A percentile compares a stretch with the other conserved stretches of the same genome.
Evolutionary conservation across 306 rosid species (phyloP).

Genomic region (Acacia acuminata): DNA sequence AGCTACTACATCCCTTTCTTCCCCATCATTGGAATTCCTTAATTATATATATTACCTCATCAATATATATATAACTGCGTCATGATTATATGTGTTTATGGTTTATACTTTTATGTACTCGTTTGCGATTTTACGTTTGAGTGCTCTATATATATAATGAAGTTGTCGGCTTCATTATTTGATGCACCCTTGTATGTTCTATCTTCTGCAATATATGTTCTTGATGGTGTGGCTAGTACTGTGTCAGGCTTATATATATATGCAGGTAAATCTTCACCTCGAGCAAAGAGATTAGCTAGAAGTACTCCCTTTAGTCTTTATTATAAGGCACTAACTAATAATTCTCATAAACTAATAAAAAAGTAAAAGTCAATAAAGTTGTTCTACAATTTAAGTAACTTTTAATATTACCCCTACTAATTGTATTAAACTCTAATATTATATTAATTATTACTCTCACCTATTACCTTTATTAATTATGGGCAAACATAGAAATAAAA

Average conservation of each 20-base stretch:
- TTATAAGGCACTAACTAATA: too few species aligned
- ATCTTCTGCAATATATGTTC: neutral
- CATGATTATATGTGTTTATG: neutral
- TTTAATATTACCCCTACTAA: too few species aligned
- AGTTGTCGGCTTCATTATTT: neutral
- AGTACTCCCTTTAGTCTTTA: neutral
- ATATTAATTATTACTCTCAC: too few species aligned
- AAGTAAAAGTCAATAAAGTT: too few species aligned
- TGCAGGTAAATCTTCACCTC: neutral
- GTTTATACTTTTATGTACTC: neutral
- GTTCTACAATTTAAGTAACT: too few species aligned
- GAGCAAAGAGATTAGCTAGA: neutral
- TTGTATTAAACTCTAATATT: too few species aligned
- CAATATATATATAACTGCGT: neutral
- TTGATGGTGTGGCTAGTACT: neutral
- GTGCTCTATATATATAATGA: neutral
- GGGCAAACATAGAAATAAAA: too few species aligned
- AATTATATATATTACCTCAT: neutral
- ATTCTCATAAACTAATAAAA: too few species aligned
- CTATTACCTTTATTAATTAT: too few species aligned
- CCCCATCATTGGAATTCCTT: conserved; percentile 90
- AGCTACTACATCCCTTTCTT: conserved; percentile 74
- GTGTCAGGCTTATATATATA: neutral
- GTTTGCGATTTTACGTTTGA: neutral
- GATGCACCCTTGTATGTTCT: neutral